Percentiles rank a stretch among this genome's conserved stretches.
phyloP scores from a whole-genome alignment of 176 grass and related monocot species.

The Melocanna baccifera region DNA sequence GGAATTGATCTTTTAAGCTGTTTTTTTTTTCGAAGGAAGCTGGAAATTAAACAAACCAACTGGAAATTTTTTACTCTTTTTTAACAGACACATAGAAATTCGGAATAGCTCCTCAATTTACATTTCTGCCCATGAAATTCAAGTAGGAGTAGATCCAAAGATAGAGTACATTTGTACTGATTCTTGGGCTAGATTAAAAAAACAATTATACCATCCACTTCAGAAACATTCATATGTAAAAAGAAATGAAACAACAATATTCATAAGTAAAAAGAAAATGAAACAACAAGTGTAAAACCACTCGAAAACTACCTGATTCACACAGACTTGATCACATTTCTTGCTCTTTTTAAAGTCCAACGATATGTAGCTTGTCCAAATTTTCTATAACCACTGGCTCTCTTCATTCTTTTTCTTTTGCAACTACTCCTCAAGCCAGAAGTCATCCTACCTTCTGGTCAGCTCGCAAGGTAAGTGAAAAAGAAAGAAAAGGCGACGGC shows the following conservation, averaged over 20 bases:
- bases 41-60: not conserved
- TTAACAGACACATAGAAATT: not conserved
- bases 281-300: not conserved
- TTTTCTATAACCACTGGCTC: conserved; percentile 27
- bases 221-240: conserved; percentile 22
- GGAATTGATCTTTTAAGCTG: not conserved
- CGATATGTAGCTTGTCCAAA: conserved; percentile 30
- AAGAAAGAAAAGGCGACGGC: not conserved
- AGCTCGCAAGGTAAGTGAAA: not conserved
- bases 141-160: not conserved
- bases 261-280: conserved; percentile 26
- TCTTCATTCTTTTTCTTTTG: conserved; percentile 13
- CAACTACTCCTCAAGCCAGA: conserved; percentile 39
- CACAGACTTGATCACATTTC: not conserved
- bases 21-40: too few species aligned
- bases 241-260: not conserved
- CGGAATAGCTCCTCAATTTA: not conserved
- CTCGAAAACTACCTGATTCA: not conserved
- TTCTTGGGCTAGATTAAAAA: not conserved
- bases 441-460: conserved; percentile 32
- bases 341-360: conserved; percentile 26
- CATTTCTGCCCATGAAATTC: not conserved
- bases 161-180: not conserved
- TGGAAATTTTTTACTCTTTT: not conserved
- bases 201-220: not conserved